Evolutionary conservation across 306 rosid species (phyloP).

Genomic region (Abrus pulchellus): DNA sequence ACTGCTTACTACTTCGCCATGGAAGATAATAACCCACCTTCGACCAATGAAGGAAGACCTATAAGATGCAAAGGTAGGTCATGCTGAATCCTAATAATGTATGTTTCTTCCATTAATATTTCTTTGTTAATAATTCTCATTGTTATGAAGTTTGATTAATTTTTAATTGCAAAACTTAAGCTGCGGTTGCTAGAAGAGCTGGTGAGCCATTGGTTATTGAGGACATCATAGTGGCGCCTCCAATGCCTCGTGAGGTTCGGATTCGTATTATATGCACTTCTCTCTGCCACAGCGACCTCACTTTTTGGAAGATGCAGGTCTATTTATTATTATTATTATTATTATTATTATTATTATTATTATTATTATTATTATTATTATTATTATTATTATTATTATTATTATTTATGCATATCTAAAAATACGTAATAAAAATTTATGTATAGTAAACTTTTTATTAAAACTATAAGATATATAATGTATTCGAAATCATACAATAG

Average conservation of each 20-base stretch:
- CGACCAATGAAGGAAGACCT: conserved; percentile 58
- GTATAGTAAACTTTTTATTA: too few species aligned
- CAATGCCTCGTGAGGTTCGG: conserved; percentile 72
- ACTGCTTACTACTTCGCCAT: conserved; percentile 31
- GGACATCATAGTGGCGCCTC: conserved; percentile 79
- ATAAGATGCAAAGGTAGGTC: conserved; percentile 70
- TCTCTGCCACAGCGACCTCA: conserved; percentile 76
- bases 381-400: too few species aligned
- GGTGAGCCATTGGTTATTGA: conserved; percentile 77
- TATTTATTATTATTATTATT: not conserved
- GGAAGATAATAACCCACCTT: conserved; percentile 43
- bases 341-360: too few species aligned
- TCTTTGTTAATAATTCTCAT: too few species aligned
- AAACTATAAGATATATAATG: too few species aligned
- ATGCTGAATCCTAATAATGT: not conserved
- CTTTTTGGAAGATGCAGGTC: conserved; percentile 77
- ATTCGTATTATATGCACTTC: conserved; percentile 76
- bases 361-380: too few species aligned
- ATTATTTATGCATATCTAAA: not conserved
- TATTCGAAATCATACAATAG: too few species aligned
- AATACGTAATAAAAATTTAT: too few species aligned
- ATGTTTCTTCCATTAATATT: not conserved
- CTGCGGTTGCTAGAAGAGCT: conserved; percentile 71
- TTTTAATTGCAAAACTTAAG: conserved; percentile 47
- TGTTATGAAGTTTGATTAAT: not conserved